Percentiles rank a stretch among this genome's conserved stretches.
Conservation (phyloP, 352 stramenopile genomes). For the Globisporangium megalacanthum region DNA sequence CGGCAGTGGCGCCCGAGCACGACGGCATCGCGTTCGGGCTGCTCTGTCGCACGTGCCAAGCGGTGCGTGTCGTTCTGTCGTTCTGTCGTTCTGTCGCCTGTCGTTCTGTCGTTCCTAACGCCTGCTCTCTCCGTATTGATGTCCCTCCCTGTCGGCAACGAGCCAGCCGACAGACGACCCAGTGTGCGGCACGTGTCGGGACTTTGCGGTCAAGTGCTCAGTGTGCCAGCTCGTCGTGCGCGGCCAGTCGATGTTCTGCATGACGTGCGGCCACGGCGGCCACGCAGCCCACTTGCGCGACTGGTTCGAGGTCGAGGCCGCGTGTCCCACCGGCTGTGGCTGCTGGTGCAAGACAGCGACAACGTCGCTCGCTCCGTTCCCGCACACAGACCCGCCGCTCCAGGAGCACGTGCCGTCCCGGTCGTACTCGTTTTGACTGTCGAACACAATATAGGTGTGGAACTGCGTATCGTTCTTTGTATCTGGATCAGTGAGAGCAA, state of each 20-base stretch:
- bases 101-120: background rate
- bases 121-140: background rate
- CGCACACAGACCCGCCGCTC: constrained; percentile 12
- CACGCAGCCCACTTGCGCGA: constrained; percentile 64
- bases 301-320: constrained; percentile 72
- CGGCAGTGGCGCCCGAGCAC: constrained; percentile 21
- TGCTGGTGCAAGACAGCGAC: constrained; percentile 84
- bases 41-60: constrained; percentile 57
- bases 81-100: constrained; percentile 2
- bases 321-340: constrained; percentile 76
- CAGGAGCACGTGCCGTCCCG: constrained; percentile 39
- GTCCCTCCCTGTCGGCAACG: background rate
- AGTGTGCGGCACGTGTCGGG: constrained; percentile 57
- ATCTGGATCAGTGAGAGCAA: no score
- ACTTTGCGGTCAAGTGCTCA: constrained; percentile 77
- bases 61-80: constrained; percentile 18
- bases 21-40: constrained; percentile 57
- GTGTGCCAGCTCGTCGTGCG: constrained; percentile 80
- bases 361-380: constrained; percentile 29
- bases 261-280: constrained; percentile 78
- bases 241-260: constrained; percentile 84
- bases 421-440: constrained; percentile 58
- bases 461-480: background rate
- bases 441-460: background rate
- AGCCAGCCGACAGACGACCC: constrained; percentile 43